Percentiles rank a stretch among this genome's conserved stretches.
phyloP scores from a whole-genome alignment of 2,329 filamentous ascomycete genomes.

The Grosmannia serpens region DNA sequence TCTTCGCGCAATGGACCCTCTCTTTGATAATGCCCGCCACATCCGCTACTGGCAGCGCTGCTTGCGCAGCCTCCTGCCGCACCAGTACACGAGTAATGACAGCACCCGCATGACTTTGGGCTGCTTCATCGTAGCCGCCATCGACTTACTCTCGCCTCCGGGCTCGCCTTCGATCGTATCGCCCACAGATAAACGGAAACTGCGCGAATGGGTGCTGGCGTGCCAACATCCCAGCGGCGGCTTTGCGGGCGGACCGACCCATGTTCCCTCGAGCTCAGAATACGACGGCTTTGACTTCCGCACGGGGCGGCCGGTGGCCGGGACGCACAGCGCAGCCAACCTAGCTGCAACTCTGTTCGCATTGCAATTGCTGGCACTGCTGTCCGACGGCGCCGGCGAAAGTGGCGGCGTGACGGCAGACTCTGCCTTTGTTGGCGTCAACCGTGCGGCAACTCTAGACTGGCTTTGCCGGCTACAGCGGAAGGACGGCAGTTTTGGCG shows the following conservation, averaged over 20 bases:
- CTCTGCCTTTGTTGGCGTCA: conserved; percentile 48
- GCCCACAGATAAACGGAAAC: conserved; percentile 27
- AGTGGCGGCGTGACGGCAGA: neutral
- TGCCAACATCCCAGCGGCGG: conserved; percentile 81
- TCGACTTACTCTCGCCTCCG: conserved; percentile 62
- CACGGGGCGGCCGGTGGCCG: conserved; percentile 32
- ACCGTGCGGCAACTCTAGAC: conserved; percentile 51
- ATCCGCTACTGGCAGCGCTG: conserved; percentile 90
- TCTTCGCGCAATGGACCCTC: conserved; percentile 13
- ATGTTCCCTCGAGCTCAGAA: conserved; percentile 32
- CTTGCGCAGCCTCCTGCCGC: conserved; percentile 67
- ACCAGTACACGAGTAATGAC: conserved; percentile 77
- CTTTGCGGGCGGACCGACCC: conserved; percentile 73
- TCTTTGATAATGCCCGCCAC: conserved; percentile 54
- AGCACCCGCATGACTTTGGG: conserved; percentile 81
- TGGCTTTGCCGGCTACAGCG: conserved; percentile 74
- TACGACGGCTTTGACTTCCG: conserved; percentile 17
- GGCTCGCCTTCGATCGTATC: conserved; percentile 17
- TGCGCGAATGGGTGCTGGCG: conserved; percentile 69
- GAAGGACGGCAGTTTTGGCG: conserved; percentile 80
- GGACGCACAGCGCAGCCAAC: conserved; percentile 46
- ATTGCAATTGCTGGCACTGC: conserved; percentile 54
- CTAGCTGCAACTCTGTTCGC: conserved; percentile 86
- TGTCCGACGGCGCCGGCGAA: conserved; percentile 19
- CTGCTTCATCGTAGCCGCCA: conserved; percentile 77